Conservation (phyloP, 768 basidiomycete genomes). For the Termitomyces sp. region DNA sequence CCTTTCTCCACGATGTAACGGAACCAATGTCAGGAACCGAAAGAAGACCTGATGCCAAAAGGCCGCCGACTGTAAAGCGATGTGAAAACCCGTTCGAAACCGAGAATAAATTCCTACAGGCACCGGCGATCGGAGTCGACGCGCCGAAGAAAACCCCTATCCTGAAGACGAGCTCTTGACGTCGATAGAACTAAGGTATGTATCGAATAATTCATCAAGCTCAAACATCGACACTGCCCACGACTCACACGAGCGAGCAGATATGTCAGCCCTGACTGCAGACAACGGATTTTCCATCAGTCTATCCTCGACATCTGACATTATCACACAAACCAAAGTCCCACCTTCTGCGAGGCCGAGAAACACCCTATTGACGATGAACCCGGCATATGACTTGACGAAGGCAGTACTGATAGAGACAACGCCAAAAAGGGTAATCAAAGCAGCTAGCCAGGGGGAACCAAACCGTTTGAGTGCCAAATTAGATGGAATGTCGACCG, state of each 20-base stretch:
- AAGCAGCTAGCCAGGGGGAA: conserved; percentile 16
- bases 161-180: conserved; percentile 26
- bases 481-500: conserved; percentile 19
- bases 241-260: conserved; percentile 15
- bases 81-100: not conserved
- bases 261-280: conserved; percentile 17
- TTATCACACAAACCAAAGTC: conserved; percentile 12
- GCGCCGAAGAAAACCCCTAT: conserved; percentile 30
- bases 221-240: not conserved
- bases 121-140: conserved; percentile 28
- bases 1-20: conserved; percentile 30
- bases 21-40: conserved; percentile 24
- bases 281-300: not conserved
- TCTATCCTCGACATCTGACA: not conserved
- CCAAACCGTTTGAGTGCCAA: conserved; percentile 17
- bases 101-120: conserved; percentile 18
- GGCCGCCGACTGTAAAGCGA: conserved; percentile 25
- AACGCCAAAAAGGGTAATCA: conserved; percentile 15
- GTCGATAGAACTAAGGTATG: conserved; percentile 27
- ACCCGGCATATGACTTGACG: conserved; percentile 15
- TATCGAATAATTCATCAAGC: not conserved
- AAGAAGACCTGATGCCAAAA: conserved; percentile 32
- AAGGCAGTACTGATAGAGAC: conserved; percentile 19
- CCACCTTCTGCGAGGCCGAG: conserved; percentile 21
- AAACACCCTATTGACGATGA: conserved; percentile 19